Conservation (phyloP, 2,329 filamentous ascomycete species). For the Orbilia ellipsospora region DNA sequence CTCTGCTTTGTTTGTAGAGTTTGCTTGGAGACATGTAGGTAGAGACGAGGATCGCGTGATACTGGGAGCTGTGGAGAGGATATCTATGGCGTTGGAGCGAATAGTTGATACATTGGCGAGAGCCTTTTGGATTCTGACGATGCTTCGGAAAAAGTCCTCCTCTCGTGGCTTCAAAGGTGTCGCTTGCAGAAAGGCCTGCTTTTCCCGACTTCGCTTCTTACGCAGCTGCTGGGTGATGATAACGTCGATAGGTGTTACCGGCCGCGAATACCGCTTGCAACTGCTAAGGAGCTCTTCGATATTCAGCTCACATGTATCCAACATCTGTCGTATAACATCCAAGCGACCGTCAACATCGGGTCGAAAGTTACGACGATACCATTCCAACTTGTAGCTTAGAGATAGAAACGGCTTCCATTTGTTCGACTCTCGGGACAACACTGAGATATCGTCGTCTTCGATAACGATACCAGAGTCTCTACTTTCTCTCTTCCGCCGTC, state of each 20-base stretch:
- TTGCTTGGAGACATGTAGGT: conserved; percentile 14
- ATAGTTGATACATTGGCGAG: conserved; percentile 39
- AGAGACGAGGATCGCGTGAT: conserved; percentile 46
- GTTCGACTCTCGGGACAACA: conserved; percentile 25
- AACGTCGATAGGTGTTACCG: conserved; percentile 27
- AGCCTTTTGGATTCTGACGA: conserved; percentile 51
- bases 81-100: conserved; percentile 34
- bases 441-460: conserved; percentile 43
- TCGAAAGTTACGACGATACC: conserved; percentile 51
- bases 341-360: conserved; percentile 44
- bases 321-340: conserved; percentile 33
- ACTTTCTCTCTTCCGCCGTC: conserved; percentile 30
- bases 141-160: conserved; percentile 47
- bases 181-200: conserved; percentile 15
- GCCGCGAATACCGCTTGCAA: conserved; percentile 34
- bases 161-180: conserved; percentile 44
- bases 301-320: conserved; percentile 42
- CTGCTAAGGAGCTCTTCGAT: conserved; percentile 30
- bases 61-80: conserved; percentile 30
- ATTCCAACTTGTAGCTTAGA: conserved; percentile 45
- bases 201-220: conserved; percentile 34
- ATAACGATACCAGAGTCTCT: conserved; percentile 45
- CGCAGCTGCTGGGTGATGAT: conserved; percentile 14
- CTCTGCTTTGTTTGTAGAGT: conserved; percentile 16
- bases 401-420: conserved; percentile 46